Percentiles rank a stretch among this genome's conserved stretches.
Conservation (phyloP, 352 stramenopile species). For the Globisporangium canariense region DNA sequence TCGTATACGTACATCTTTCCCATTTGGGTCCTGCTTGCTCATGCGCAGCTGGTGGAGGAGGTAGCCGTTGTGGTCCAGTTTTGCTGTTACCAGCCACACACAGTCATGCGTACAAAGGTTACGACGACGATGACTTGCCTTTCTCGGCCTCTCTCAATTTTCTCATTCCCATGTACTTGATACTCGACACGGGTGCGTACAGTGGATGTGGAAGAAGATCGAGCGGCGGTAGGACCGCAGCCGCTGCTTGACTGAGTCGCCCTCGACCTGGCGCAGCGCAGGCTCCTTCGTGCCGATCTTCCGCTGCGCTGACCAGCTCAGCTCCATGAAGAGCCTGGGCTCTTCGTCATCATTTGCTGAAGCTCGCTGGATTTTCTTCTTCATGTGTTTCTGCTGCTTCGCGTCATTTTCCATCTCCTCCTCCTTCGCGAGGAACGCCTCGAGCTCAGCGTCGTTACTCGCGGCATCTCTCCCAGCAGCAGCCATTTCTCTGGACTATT, state of each 20-base stretch:
- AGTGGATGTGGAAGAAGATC: slow-evolving; percentile 79
- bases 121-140: not conserved
- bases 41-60: slow-evolving; percentile 56
- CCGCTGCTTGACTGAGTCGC: slow-evolving; percentile 64
- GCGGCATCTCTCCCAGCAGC: slow-evolving; percentile 6
- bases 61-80: slow-evolving; percentile 69
- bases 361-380: slow-evolving; percentile 24
- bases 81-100: slow-evolving; percentile 30
- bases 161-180: not conserved
- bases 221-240: slow-evolving; percentile 64
- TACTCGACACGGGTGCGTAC: slow-evolving; percentile 18
- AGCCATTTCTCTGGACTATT: not conserved
- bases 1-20: slow-evolving; percentile 48
- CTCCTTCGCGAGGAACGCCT: slow-evolving; percentile 53
- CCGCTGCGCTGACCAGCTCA: slow-evolving; percentile 56
- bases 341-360: slow-evolving; percentile 35
- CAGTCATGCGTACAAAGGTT: not conserved
- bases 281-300: slow-evolving; percentile 57
- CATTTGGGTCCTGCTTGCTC: slow-evolving; percentile 67
- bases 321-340: slow-evolving; percentile 71
- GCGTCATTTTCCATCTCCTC: slow-evolving; percentile 34
- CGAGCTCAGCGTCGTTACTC: slow-evolving; percentile 36
- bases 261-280: slow-evolving; percentile 66
- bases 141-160: not conserved
- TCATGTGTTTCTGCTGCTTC: slow-evolving; percentile 31